Conservation (phyloP, 2,329 filamentous ascomycete genomes). For the Fusarium neocosmosporiellum region DNA sequence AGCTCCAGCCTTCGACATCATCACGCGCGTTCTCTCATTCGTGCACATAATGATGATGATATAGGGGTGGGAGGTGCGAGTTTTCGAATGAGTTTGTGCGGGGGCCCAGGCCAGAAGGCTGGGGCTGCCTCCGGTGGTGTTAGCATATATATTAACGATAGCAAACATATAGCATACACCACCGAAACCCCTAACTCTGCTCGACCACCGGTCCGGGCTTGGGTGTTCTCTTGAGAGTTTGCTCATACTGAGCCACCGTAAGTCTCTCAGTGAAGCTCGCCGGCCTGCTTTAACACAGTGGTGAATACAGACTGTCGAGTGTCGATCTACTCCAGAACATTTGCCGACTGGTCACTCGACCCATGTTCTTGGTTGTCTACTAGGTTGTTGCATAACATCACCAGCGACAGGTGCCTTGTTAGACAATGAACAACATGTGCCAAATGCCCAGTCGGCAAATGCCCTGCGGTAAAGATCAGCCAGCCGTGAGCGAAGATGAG, state of each 20-base stretch:
- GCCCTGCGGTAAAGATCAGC: not conserved
- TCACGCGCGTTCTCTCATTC: not conserved
- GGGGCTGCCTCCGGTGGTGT: constrained; percentile 1
- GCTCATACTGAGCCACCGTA: not conserved
- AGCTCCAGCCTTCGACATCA: not conserved
- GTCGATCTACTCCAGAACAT: not conserved
- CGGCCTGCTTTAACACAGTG: not conserved
- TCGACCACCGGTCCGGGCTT: not conserved
- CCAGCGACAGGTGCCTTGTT: not conserved
- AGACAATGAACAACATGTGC: not conserved
- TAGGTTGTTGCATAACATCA: not conserved
- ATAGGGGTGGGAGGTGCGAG: not conserved
- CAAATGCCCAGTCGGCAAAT: not conserved
- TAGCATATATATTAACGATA: not conserved
- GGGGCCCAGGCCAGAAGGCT: too few relatives aligned
- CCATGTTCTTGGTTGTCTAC: not conserved
- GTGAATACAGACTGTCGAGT: not conserved
- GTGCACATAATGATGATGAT: not conserved
- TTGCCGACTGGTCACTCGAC: not conserved
- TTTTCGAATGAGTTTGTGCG: not conserved
- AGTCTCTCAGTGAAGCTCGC: not conserved
- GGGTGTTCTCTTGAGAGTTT: not conserved
- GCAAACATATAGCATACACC: not conserved
- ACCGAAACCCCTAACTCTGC: not conserved
- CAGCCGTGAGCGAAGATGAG: not conserved